Evolutionary conservation across 2,329 filamentous ascomycete species (phyloP).

Genomic region (Fusarium fracticaudum): DNA sequence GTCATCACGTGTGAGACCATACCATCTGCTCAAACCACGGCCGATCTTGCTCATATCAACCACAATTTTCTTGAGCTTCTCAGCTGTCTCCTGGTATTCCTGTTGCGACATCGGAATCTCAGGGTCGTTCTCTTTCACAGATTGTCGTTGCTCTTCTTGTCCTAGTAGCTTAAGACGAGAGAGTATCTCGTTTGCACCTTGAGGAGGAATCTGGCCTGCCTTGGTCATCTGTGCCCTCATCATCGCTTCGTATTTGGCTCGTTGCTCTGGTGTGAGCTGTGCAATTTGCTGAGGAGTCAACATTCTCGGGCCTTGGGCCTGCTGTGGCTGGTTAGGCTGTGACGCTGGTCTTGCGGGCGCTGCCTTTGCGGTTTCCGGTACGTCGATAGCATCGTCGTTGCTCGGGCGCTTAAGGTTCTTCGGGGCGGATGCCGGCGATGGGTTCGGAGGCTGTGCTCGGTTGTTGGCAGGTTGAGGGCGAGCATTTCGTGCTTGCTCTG

Average conservation of each 20-base stretch:
- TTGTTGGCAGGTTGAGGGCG: slow-evolving; percentile 45
- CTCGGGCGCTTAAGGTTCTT: slow-evolving; percentile 63
- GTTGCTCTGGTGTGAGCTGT: slow-evolving; percentile 56
- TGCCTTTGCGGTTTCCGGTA: slow-evolving; percentile 33
- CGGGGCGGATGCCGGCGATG: slow-evolving; percentile 50
- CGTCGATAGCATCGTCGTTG: slow-evolving; percentile 55
- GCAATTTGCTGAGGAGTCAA: slow-evolving; percentile 51
- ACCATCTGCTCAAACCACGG: slow-evolving; percentile 59
- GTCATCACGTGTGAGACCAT: slow-evolving; percentile 59
- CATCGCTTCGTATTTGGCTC: slow-evolving; percentile 54
- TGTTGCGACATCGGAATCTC: slow-evolving; percentile 59
- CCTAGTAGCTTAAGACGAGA: slow-evolving; percentile 49
- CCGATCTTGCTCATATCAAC: slow-evolving; percentile 57
- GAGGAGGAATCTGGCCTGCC: slow-evolving; percentile 27
- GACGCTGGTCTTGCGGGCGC: slow-evolving; percentile 35
- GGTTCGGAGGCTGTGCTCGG: slow-evolving; percentile 49
- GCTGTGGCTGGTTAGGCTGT: slow-evolving; percentile 39
- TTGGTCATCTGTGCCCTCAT: slow-evolving; percentile 46
- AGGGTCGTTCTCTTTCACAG: slow-evolving; percentile 51
- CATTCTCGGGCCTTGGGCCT: slow-evolving; percentile 30
- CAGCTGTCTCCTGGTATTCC: slow-evolving; percentile 55
- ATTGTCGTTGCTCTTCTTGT: slow-evolving; percentile 54
- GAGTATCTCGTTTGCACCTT: slow-evolving; percentile 35
- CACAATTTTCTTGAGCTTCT: slow-evolving; percentile 55
- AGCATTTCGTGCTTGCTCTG: slow-evolving; percentile 40